These are phyloP conservation scores for Elsinoe australis DNA, from an alignment of 2,329 filamentous ascomycete genomes.

Conservation along the genomic window DNA sequence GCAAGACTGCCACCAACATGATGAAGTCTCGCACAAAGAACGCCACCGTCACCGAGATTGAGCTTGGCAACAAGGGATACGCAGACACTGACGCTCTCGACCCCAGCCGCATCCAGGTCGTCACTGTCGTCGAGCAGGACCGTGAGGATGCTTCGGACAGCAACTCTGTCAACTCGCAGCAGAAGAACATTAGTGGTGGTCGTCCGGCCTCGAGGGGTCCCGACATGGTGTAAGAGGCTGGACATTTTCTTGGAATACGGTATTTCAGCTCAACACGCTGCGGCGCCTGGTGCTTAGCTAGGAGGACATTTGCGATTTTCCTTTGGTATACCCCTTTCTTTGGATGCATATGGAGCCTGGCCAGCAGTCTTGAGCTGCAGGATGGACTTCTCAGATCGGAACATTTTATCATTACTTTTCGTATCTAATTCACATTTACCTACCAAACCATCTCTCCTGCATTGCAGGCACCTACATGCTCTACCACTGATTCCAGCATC, in stretches of 20 bases:
- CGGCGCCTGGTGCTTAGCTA: not conserved
- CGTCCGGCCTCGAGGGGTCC: not conserved
- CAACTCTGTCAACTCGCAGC: slow-evolving; percentile 3
- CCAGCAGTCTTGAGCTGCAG: no score
- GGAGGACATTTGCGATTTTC: not conserved
- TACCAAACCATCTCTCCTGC: no score
- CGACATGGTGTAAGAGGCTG: slow-evolving; percentile 12
- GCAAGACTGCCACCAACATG: not conserved
- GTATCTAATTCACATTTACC: no score
- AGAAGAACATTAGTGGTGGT: not conserved
- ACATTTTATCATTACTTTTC: no score
- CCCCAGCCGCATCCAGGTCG: slow-evolving; percentile 20
- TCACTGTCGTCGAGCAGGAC: slow-evolving; percentile 22
- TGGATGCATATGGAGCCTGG: no score
- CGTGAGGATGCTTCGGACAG: slow-evolving; percentile 17
- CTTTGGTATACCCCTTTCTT: no score
- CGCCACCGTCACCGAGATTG: slow-evolving; percentile 74
- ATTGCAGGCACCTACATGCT: no score
- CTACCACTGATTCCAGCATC: no score
- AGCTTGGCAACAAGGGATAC: slow-evolving; percentile 77
- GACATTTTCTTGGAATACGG: not conserved
- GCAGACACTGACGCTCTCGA: slow-evolving; percentile 10
- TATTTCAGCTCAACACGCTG: not conserved
- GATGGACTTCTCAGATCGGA: no score
- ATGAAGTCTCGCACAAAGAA: slow-evolving; percentile 48